Conservation (phyloP, 1,284 basidiomycete genomes). For the Apiotrichum siamense region DNA sequence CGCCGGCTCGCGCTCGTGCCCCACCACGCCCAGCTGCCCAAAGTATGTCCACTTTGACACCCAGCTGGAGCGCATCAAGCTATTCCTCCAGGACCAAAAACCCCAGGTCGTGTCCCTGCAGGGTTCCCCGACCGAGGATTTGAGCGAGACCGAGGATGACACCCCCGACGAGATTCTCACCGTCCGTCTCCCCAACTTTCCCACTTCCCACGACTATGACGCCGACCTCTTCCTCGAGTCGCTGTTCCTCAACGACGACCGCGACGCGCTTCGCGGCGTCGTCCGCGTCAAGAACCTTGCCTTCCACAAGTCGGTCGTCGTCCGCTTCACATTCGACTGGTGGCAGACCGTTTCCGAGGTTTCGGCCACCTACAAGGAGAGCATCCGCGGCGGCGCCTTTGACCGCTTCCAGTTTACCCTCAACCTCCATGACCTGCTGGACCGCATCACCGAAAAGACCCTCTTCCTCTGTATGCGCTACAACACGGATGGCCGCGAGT, state of each 20-base stretch:
- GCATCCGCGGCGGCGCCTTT: slow-evolving; percentile 55
- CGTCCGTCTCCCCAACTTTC: slow-evolving; percentile 54
- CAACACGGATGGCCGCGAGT: slow-evolving; percentile 59
- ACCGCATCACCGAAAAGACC: slow-evolving; percentile 75
- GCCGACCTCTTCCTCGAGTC: slow-evolving; percentile 54
- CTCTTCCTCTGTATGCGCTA: slow-evolving; percentile 78
- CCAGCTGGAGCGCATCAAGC: slow-evolving; percentile 78
- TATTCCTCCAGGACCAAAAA: slow-evolving; percentile 89
- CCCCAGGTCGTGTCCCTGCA: slow-evolving; percentile 86
- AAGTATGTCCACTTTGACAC: slow-evolving; percentile 91
- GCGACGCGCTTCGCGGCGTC: slow-evolving; percentile 58
- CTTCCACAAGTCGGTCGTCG: slow-evolving; percentile 79
- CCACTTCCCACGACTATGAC: slow-evolving; percentile 46
- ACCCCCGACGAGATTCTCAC: slow-evolving; percentile 38
- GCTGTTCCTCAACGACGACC: slow-evolving; percentile 58
- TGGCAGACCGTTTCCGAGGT: slow-evolving; percentile 97
- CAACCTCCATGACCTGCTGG: slow-evolving; percentile 51
- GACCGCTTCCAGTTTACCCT: slow-evolving; percentile 57
- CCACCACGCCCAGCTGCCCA: slow-evolving; percentile 61
- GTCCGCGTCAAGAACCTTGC: slow-evolving; percentile 78
- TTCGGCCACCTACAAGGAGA: slow-evolving; percentile 67
- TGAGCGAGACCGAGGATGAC: slow-evolving; percentile 69
- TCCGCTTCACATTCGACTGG: slow-evolving; percentile 85
- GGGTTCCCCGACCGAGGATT: slow-evolving; percentile 74
- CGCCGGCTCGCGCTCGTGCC: slow-evolving; percentile 59